Percentiles rank a stretch among this genome's conserved stretches.
Evolutionary conservation across 176 grass and related monocot genomes (phyloP).

Genomic region (Poa pratensis): DNA sequence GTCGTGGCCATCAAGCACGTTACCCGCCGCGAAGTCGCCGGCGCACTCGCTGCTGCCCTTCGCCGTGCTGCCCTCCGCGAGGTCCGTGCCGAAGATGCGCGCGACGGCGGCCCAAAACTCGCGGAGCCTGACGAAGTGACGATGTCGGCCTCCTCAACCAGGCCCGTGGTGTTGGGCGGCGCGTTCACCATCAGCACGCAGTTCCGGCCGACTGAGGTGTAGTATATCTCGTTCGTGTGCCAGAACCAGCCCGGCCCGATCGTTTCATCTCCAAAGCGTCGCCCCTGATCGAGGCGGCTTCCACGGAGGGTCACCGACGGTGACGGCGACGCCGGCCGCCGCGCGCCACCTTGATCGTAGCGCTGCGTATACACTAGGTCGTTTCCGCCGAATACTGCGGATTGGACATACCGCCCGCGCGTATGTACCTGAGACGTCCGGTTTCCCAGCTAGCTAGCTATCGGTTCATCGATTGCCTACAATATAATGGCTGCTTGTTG

Average conservation of each 20-base stretch:
- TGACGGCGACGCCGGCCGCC: no score
- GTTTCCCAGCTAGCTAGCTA: no score
- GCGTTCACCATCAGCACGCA: constrained; percentile 95
- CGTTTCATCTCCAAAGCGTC: constrained; percentile 69
- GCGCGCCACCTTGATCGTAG: no score
- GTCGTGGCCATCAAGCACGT: constrained; percentile 72
- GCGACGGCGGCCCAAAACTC: constrained; percentile 67
- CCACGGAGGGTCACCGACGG: no score
- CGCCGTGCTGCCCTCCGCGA: constrained; percentile 60
- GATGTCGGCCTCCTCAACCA: constrained; percentile 64
- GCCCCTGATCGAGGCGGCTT: no score
- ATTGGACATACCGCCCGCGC: no score
- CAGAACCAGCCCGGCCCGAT: constrained; percentile 95
- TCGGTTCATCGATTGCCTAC: no score
- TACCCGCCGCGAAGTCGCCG: constrained; percentile 49
- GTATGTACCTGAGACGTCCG: no score
- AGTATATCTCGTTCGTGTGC: constrained; percentile 96
- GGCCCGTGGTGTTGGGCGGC: constrained; percentile 78
- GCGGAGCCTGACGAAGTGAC: constrained; percentile 57
- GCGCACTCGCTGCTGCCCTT: constrained; percentile 77
- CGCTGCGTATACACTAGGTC: no score
- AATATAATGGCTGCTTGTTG: no score
- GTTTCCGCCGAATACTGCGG: no score
- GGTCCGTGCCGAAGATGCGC: constrained; percentile 62
- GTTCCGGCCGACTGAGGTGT: constrained; percentile 88